Percentiles rank a stretch among this genome's conserved stretches.
These are phyloP conservation scores for Pythium rhizo-oryzae DNA, from an alignment of 352 stramenopile species.

Conservation along the genomic window DNA sequence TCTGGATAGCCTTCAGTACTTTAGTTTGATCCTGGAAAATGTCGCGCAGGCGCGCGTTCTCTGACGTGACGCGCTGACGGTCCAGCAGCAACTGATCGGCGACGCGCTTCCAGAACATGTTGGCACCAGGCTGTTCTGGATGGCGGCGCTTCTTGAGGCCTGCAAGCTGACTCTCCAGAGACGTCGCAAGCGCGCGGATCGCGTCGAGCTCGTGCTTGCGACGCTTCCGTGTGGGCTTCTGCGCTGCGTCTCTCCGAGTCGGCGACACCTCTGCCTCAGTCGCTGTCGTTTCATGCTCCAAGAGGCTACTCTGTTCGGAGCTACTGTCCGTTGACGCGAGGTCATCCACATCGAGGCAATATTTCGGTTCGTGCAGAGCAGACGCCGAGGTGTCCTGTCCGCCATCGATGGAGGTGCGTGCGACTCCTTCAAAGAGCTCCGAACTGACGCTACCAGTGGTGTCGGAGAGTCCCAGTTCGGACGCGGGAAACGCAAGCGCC, in stretches of 20 bases:
- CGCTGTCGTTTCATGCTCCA: slow-evolving; percentile 8
- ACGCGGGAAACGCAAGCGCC: neutral
- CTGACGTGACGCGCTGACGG: slow-evolving; percentile 41
- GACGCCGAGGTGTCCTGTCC: too few relatives aligned
- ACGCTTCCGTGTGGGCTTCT: slow-evolving; percentile 49
- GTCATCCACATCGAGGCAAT: neutral
- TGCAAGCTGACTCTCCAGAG: slow-evolving; percentile 51
- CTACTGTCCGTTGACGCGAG: slow-evolving; percentile 11
- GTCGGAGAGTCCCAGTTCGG: too few relatives aligned
- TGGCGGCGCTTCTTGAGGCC: slow-evolving; percentile 35
- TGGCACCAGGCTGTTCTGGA: slow-evolving; percentile 30
- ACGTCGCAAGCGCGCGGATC: slow-evolving; percentile 41
- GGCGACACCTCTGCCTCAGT: neutral
- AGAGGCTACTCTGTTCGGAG: slow-evolving; percentile 17
- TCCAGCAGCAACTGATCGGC: slow-evolving; percentile 47
- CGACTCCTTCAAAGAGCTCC: neutral
- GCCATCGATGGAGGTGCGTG: neutral
- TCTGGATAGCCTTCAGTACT: slow-evolving; percentile 28
- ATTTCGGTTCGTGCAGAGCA: too few relatives aligned
- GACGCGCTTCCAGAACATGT: slow-evolving; percentile 51
- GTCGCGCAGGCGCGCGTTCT: slow-evolving; percentile 52
- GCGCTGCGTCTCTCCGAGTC: neutral
- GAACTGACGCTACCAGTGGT: too few relatives aligned
- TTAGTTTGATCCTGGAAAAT: slow-evolving; percentile 40
- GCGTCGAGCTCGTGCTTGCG: slow-evolving; percentile 61